phyloP scores from a whole-genome alignment of 1,284 basidiomycete genomes.

The Cutaneotrichosporon cutaneum region DNA sequence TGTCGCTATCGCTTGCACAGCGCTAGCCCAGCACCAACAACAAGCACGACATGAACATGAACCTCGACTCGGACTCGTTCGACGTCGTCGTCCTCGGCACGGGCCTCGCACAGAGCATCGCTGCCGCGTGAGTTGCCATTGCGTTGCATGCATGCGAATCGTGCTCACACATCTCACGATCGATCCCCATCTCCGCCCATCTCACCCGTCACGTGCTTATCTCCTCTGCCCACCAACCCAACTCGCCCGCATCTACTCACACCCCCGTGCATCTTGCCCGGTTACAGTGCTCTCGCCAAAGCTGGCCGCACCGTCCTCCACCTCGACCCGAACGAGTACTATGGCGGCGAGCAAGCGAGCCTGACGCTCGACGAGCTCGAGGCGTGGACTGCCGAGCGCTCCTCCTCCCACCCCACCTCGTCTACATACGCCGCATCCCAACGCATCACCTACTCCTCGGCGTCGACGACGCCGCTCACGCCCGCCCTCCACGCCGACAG shows the following conservation, averaged over 20 bases:
- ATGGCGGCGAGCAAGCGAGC: constrained; percentile 79
- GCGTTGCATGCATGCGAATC: constrained; percentile 1
- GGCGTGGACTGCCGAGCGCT: constrained; percentile 59
- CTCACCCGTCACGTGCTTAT: constrained; percentile 32
- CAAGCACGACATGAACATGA: not conserved
- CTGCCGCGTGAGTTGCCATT: constrained; percentile 69
- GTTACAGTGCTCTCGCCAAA: constrained; percentile 78
- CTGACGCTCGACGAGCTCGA: constrained; percentile 76
- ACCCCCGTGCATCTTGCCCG: not conserved
- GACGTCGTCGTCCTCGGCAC: constrained; percentile 84
- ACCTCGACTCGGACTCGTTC: constrained; percentile 57
- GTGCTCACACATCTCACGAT: not conserved
- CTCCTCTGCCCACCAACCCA: not conserved
- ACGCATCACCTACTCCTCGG: constrained; percentile 21
- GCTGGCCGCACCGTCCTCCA: constrained; percentile 83
- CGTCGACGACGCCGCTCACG: constrained; percentile 53
- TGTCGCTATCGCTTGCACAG: not conserved
- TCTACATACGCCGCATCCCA: not conserved
- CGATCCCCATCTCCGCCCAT: constrained; percentile 9
- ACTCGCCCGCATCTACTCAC: not conserved
- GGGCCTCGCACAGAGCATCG: constrained; percentile 79
- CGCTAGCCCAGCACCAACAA: not conserved
- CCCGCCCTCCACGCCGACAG: constrained; percentile 58
- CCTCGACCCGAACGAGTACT: constrained; percentile 78
- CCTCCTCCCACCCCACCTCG: constrained; percentile 3